Conservation (phyloP, 1,284 basidiomycete genomes). For the Ustilago loliicola region DNA sequence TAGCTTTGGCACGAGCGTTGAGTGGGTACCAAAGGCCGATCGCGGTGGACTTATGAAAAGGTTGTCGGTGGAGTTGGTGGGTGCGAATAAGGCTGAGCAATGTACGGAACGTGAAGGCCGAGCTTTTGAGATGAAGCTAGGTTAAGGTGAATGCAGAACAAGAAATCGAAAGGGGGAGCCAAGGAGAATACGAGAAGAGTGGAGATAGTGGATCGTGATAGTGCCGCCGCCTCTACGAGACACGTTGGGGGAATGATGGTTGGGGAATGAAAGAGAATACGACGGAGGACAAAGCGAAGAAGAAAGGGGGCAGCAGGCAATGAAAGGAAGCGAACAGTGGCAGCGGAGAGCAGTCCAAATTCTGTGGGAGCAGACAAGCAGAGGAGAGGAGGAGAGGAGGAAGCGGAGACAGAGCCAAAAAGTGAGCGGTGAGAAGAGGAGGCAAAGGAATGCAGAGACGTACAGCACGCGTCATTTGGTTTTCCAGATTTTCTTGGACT, state of each 20-base stretch:
- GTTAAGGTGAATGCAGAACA: background rate
- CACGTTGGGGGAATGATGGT: background rate
- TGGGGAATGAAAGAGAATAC: slow-evolving; percentile 6
- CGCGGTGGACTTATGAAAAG: background rate
- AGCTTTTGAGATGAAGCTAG: background rate
- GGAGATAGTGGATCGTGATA: slow-evolving; percentile 13
- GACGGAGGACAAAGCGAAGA: slow-evolving; percentile 2
- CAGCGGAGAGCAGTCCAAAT: background rate
- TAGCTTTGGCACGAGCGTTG: slow-evolving; percentile 9
- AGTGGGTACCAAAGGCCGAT: slow-evolving; percentile 4
- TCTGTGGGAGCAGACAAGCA: background rate
- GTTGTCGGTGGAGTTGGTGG: slow-evolving; percentile 2
- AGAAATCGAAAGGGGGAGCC: slow-evolving; percentile 10
- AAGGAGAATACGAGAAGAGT: slow-evolving; percentile 1
- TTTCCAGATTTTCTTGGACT: too few relatives aligned
- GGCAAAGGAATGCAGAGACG: slow-evolving; percentile 9
- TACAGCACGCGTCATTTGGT: too few relatives aligned
- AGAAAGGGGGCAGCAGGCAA: slow-evolving; percentile 6
- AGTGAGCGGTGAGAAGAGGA: slow-evolving; percentile 5
- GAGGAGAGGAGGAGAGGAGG: background rate
- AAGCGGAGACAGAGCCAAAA: background rate
- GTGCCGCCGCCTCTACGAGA: slow-evolving; percentile 19
- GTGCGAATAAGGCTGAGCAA: background rate
- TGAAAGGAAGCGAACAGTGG: background rate
- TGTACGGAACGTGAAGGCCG: slow-evolving; percentile 3